Evolutionary conservation across 2,329 filamentous ascomycete genomes (phyloP), one percentile per base, ranked within the genome.

Genomic region (Elsinoe arachidis): DNA sequence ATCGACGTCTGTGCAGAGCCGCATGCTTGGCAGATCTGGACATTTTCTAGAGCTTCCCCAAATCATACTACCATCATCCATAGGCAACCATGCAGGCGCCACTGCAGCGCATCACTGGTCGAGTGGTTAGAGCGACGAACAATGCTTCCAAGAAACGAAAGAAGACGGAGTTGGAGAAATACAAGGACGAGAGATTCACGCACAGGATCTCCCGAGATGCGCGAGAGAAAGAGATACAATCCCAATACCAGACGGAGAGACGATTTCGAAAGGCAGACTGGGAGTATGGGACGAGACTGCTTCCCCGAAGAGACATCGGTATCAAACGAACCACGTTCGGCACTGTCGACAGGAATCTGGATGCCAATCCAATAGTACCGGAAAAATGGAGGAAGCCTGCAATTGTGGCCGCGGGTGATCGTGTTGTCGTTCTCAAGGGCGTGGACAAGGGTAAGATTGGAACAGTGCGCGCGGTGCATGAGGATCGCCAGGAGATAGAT

Each of bases 361-460:
- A 46, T 17, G 47, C 47, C 38, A 23, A 23, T 10, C 38, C 54
- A 7, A 19, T 35, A 11, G 11, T 56, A 17, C 54, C 54, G 1
- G 30, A 63, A 46, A 46, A 60, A 44, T 60, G 61, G 38, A 60
- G 59, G 38, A 63, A 68, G 56, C 66, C 66, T 53, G 61, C 58
- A 26, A 67, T 67, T 14, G 69, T 78, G 26, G 66, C 69, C 63
- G 69, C 71, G 63, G 84, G 85, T 5, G 93, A 97, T 72, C 81
- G 93, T 59, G 90, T 96, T 33, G 88, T 92, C 55, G 74, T 97
- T 59, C 74, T 90, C 56, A 82, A 86, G 60, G 91, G 92, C 7
- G 80, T 79, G 35, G 87, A 93, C 66, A 87, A 85, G 74, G 90
- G 90, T 66, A 88, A 86, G 74, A 93, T 99, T 72, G 88, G 88